Evolutionary conservation across 2,329 filamentous ascomycete genomes (phyloP).

Genomic region (Corniculantispora saksenae): DNA sequence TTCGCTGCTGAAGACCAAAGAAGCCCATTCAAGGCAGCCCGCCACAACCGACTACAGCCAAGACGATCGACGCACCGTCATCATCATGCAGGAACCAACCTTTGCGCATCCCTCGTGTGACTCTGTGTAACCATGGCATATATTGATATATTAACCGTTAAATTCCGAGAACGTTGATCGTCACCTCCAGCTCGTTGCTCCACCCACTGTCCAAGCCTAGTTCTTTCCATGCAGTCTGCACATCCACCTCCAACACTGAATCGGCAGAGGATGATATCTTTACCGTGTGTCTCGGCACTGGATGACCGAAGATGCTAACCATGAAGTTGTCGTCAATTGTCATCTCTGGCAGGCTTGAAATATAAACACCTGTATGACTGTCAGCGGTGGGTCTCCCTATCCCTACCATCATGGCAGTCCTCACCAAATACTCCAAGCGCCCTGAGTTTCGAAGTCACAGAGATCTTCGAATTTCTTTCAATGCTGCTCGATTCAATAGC

Average conservation of each 20-base stretch:
- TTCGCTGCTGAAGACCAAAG: too few relatives aligned
- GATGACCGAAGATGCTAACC: constrained; percentile 70
- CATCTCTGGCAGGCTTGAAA: constrained; percentile 66
- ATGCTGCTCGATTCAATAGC: constrained; percentile 68
- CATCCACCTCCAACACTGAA: constrained; percentile 74
- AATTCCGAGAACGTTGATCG: constrained; percentile 40
- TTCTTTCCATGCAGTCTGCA: constrained; percentile 75
- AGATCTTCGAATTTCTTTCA: constrained; percentile 54
- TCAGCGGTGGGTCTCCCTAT: neutral
- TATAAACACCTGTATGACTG: constrained; percentile 61
- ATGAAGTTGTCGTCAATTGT: constrained; percentile 68
- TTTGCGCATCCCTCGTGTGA: neutral
- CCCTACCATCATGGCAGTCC: constrained; percentile 24
- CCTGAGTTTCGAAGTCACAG: constrained; percentile 71
- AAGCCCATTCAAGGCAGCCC: neutral
- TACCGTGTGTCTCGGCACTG: constrained; percentile 69
- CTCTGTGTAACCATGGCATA: neutral
- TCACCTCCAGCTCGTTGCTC: constrained; percentile 77
- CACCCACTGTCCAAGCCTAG: constrained; percentile 70
- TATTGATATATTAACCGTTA: neutral
- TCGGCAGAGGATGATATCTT: constrained; percentile 51
- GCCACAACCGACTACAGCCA: neutral
- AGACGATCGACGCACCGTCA: neutral
- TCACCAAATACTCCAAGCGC: constrained; percentile 73
- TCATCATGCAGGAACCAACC: neutral